These are phyloP conservation scores for Gremmenia infestans DNA, from an alignment of 2,329 filamentous ascomycete genomes.

Conservation along the genomic window DNA sequence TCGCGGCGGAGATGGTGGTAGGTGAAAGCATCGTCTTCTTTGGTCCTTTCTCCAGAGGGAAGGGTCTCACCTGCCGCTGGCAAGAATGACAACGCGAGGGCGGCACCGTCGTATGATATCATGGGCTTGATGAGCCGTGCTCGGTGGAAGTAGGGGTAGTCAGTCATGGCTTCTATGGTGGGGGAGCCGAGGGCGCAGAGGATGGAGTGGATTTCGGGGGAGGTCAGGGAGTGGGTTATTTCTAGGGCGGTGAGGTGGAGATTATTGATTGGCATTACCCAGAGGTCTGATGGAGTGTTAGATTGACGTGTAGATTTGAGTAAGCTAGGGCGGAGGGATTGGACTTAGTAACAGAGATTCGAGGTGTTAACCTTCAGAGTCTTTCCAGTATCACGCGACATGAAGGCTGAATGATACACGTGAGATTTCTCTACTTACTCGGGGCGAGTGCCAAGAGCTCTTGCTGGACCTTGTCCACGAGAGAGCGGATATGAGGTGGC, in stretches of 20 bases:
- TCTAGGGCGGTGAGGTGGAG: slow-evolving; percentile 87
- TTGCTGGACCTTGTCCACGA: slow-evolving; percentile 66
- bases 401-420: not conserved
- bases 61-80: slow-evolving; percentile 64
- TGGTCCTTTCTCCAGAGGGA: slow-evolving; percentile 21
- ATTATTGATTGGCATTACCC: slow-evolving; percentile 75
- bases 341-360: not conserved
- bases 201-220: slow-evolving; percentile 60
- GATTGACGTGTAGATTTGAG: not conserved
- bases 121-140: slow-evolving; percentile 75
- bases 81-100: slow-evolving; percentile 81
- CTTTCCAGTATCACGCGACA: too few relatives aligned
- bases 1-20: slow-evolving; percentile 89
- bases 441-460: slow-evolving; percentile 60
- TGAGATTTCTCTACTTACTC: slow-evolving; percentile 48
- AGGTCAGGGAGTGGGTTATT: slow-evolving; percentile 72
- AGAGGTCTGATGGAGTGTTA: slow-evolving; percentile 53
- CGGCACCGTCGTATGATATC: slow-evolving; percentile 79
- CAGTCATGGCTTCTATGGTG: slow-evolving; percentile 52
- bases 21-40: slow-evolving; percentile 63
- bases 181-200: slow-evolving; percentile 51
- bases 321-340: not conserved
- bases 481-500: slow-evolving; percentile 60
- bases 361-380: not conserved
- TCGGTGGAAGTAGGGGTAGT: slow-evolving; percentile 62